Base-by-base conservation (phyloP, 208 protist species). In the Leishmania amazonensis region DNA sequence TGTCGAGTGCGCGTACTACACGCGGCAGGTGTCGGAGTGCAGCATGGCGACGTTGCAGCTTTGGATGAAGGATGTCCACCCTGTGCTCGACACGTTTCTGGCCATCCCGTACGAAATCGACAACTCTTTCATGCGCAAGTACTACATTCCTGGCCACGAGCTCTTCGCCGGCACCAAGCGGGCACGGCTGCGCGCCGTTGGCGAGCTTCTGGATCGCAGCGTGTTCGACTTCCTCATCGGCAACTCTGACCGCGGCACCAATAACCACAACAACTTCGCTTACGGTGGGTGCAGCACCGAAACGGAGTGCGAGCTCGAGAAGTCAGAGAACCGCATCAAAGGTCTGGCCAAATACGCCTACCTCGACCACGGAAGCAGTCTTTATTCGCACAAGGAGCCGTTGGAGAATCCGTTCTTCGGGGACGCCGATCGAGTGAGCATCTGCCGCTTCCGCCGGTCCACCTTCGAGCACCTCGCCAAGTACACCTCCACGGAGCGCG, bases 211-310 rank as follows among this genome's bases (percentile, higher is more conserved):
- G 11, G 94, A 95, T 80, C 90, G 94, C 73, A 91, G 91, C 79
- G 93, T 97, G 75, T 97, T 95, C 71, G 94, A 97, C 85, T 97
- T 97, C 62, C 58, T 97, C 13, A 95, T 95, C 64, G 91, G 90
- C 28, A 97, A 97, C 84, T 88, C 88, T 11, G 94, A 97, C 79
- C 85, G 94, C 17, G 94, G 94, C 35, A 92, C 94, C 85, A 93
- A 95, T 83, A 81, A 95, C 71, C 91, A 97, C 85, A 97, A 97
- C 80, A 97, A 97, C 86, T 97, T 95, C 79, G 94, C 93, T 38
- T 97, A 95, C 81, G 94, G 94, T 71, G 94, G 94, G 7, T 97
- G 94, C 81, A 95, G 87, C 79, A 77, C 65, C 15, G 80, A 85
- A 42, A 95, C 90, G 15, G 81, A 81, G 73, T 95, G 91, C 78